phyloP scores from a whole-genome alignment of 208 protist genomes.

The Leishmania guyanensis region DNA sequence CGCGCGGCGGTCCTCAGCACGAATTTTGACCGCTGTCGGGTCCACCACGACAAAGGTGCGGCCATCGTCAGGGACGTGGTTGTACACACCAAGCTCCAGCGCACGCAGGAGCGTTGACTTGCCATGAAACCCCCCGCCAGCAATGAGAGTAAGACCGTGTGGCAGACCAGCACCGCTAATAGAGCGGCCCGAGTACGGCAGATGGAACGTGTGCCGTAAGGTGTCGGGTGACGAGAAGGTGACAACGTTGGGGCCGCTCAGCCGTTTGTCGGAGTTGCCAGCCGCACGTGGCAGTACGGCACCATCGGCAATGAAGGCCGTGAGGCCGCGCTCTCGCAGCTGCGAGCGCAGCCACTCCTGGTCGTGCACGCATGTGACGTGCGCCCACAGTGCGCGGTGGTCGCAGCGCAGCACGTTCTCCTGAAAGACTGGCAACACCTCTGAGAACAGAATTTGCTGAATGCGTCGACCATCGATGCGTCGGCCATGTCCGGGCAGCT shows the following conservation, averaged over 20 bases:
- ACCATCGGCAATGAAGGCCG: constrained; percentile 93
- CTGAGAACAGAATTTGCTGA: constrained; percentile 45
- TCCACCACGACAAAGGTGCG: constrained; percentile 89
- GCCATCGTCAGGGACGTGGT: constrained; percentile 93
- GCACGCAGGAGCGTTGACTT: constrained; percentile 95
- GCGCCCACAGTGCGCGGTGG: constrained; percentile 39
- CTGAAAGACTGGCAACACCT: constrained; percentile 42
- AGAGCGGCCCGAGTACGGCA: constrained; percentile 62
- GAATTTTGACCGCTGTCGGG: constrained; percentile 90
- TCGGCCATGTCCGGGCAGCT: constrained; percentile 85
- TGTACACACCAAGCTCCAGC: constrained; percentile 94
- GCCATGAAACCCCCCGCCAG: constrained; percentile 95
- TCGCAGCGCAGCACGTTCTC: constrained; percentile 31
- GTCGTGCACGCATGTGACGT: constrained; percentile 86
- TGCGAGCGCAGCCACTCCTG: constrained; percentile 85
- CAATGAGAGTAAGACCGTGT: constrained; percentile 93
- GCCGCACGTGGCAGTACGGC: constrained; percentile 88
- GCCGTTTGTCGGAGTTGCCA: constrained; percentile 83
- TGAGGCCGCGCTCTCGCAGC: constrained; percentile 45
- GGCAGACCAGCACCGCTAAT: constrained; percentile 92
- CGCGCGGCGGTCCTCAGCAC: constrained; percentile 92
- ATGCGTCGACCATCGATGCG: constrained; percentile 72
- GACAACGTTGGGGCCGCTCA: constrained; percentile 58
- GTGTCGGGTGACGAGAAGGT: constrained; percentile 74
- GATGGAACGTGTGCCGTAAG: constrained; percentile 56